phyloP scores from a whole-genome alignment of 306 rosid species.

The Abrus pulchellus region DNA sequence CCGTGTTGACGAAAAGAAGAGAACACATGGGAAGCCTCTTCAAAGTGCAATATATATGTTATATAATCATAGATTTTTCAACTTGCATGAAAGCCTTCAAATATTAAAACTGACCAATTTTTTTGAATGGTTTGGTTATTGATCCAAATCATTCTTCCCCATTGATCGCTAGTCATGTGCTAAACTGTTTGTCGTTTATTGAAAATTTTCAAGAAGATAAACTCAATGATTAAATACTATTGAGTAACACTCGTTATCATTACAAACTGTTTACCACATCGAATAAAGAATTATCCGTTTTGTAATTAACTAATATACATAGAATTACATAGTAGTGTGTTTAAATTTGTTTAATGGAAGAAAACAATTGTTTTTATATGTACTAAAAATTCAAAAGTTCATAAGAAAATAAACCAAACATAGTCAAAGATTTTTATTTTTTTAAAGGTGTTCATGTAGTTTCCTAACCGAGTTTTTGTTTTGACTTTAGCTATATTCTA shows the following conservation, averaged over 20 bases:
- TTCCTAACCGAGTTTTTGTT: too few species aligned
- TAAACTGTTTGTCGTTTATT: conserved; percentile 12
- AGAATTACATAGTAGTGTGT: neutral
- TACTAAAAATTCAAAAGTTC: too few species aligned
- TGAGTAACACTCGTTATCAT: neutral
- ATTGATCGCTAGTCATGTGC: conserved; percentile 7
- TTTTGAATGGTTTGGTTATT: neutral
- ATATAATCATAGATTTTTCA: neutral
- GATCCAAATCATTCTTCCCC: conserved; percentile 1
- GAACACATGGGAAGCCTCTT: neutral
- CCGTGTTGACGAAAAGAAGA: neutral
- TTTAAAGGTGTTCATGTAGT: too few species aligned
- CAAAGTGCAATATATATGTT: neutral
- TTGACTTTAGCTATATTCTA: too few species aligned
- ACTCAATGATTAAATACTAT: neutral
- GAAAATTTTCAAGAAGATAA: neutral
- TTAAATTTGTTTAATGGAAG: neutral
- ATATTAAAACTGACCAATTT: neutral
- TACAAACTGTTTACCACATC: neutral
- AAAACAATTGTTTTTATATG: too few species aligned
- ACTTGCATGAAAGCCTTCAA: neutral
- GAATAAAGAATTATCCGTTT: neutral
- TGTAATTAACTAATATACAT: neutral
- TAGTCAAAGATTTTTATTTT: too few species aligned
- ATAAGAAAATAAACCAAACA: neutral